Percentiles rank a stretch among this genome's conserved stretches.
Evolutionary conservation across 2,329 filamentous ascomycete genomes (phyloP).

Genomic region (Gnomoniopsis sp.): DNA sequence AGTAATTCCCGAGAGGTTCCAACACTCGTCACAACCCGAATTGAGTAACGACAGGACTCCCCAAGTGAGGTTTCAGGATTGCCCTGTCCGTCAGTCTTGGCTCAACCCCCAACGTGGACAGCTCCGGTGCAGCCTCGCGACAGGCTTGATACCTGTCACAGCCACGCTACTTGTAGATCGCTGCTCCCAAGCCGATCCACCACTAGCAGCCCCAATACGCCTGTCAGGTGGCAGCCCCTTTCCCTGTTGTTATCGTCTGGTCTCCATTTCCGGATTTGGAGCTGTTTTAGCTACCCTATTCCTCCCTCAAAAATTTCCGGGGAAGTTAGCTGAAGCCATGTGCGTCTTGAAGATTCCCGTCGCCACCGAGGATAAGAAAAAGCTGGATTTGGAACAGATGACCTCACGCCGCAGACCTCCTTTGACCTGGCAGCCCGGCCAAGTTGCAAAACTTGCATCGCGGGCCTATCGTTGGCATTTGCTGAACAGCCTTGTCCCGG

Average conservation of each 20-base stretch:
- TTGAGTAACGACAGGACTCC: neutral
- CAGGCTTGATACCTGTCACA: neutral
- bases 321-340: neutral
- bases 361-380: too few relatives aligned
- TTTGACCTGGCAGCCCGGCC: too few relatives aligned
- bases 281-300: neutral
- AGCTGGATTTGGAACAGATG: too few relatives aligned
- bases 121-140: neutral
- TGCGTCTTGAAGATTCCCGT: too few relatives aligned
- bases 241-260: neutral
- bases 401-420: too few relatives aligned
- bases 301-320: neutral
- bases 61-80: neutral
- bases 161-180: neutral
- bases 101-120: neutral
- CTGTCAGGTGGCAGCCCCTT: neutral
- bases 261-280: neutral
- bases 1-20: constrained; percentile 1
- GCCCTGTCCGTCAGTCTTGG: neutral
- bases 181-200: neutral
- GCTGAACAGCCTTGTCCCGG: too few relatives aligned
- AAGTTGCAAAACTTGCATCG: too few relatives aligned
- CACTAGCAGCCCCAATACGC: neutral
- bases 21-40: neutral
- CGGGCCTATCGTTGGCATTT: too few relatives aligned